These are phyloP conservation scores for Phlyctochytrium arcticum DNA, from an alignment of 192 early-diverging fungal genomes.

Conservation along the genomic window DNA sequence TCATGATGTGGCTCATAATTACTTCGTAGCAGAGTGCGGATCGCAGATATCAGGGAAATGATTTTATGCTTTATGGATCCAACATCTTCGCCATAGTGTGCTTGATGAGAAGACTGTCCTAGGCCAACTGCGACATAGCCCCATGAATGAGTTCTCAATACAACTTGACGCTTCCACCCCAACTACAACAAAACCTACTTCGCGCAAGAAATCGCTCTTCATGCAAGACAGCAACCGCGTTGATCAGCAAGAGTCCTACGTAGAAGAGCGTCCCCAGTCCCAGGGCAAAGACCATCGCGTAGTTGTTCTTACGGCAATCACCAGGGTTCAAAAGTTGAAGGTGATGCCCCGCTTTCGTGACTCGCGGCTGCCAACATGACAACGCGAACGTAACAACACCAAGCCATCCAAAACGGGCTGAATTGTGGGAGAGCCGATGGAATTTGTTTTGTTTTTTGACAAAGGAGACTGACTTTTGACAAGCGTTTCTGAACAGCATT, in stretches of 20 bases:
- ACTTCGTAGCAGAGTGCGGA: slow-evolving; percentile 86
- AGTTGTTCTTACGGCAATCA: neutral
- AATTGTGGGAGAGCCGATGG: too few species aligned
- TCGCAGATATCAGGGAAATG: slow-evolving; percentile 84
- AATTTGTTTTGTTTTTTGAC: too few species aligned
- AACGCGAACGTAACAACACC: too few species aligned
- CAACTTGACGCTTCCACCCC: too few species aligned
- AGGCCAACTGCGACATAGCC: slow-evolving; percentile 65
- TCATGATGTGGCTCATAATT: slow-evolving; percentile 18
- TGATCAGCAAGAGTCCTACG: slow-evolving; percentile 74
- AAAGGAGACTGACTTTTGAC: too few species aligned
- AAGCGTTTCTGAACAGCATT: too few species aligned
- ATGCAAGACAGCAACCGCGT: slow-evolving; percentile 84
- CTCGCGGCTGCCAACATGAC: too few species aligned
- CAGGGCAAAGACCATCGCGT: slow-evolving; percentile 38
- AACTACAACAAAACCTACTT: slow-evolving; percentile 60
- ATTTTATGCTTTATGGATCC: slow-evolving; percentile 74
- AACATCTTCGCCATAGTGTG: slow-evolving; percentile 59
- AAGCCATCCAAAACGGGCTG: too few species aligned
- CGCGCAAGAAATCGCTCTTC: slow-evolving; percentile 89
- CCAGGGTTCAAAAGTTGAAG: too few species aligned
- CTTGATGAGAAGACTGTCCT: slow-evolving; percentile 47
- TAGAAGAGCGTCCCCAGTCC: slow-evolving; percentile 77
- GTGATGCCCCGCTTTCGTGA: too few species aligned
- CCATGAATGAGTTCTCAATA: too few species aligned